Base-by-base conservation (phyloP, 495 filamentous ascomycete genomes). In the Podospora pseudocomata region DNA sequence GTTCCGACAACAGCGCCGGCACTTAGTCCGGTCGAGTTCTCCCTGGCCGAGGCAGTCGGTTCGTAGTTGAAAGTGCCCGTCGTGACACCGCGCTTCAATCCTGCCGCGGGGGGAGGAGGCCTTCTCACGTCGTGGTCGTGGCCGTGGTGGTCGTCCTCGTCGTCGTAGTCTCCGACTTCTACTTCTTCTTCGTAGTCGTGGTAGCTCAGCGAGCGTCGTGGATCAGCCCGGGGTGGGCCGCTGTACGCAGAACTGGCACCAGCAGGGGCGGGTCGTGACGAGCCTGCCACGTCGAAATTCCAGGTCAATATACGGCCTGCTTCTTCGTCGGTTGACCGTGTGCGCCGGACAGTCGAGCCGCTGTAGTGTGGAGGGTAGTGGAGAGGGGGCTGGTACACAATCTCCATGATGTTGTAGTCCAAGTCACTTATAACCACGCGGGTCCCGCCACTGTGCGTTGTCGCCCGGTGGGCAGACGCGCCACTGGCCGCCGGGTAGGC, bases 361-460 rank as follows among this genome's bases (percentile, higher is more conserved):
- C 58, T 72, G 58, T 80, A 76, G 55, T 76, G 71, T 7, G 73
- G 44, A 7, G 74, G 67, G 59, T 79, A 80, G 18, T 74, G 66
- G 20, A 70, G 54, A 18, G 67, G 72, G 26, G 72, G 73, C n/a
- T 65, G 73, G 70, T 80, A 81, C 65, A 82, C 75, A 18, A 85
- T 79, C 39, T 84, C 81, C 68, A 87, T 74, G 65, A 77, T 79
- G 73, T 86, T 86, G 53, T 83, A 84, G 75, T 86, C 84, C 26
- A 82, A 78, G 68, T 87, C 85, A 60, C 67, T 75, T 62, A 78
- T 80, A 26, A 68, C 70, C 64, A 80, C 77, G 18, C 71, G 74
- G 44, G 67, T 79, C 30, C 79, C 78, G 60, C 76, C 75, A 69
- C 72, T 66, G 53, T 55, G 58, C 60, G 60, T 67, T 30, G 57